Evolutionary conservation across 768 basidiomycete genomes (phyloP), one percentile per base, ranked within the genome.

Genomic region (Naganishia friedmannii): DNA sequence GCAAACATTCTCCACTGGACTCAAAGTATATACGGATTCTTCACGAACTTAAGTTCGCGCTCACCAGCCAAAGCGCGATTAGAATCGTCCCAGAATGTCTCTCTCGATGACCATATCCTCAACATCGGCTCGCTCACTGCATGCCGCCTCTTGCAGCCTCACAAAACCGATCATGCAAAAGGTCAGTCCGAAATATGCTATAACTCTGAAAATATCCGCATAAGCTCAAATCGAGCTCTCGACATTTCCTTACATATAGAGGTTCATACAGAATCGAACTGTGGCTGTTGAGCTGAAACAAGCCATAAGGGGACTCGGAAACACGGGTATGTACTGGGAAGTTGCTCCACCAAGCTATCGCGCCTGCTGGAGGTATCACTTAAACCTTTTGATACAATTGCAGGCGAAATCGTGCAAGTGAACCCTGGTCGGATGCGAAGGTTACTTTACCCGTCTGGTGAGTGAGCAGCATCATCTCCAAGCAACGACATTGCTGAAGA

Each of bases 361-460:
- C 42, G 42, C 42, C 42, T 42, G 42, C 21, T 63, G n/a, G 13
- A n/a, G 17, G 13, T 15, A 29, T 10, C 31, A 26, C 8, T 23
- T 63, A 26, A 63, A 23, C n/a, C 21, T 13, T 42, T 29, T 19
- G 54, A 19, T 15, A 12, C 15, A 26, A 5, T n/a, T 15, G 21
- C 45, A 69, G 68, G 60, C 37, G 69, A 65, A 31, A 51, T 65
- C 39, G 69, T 70, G 15, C 58, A 70, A 39, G 69, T 70, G 46
- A 70, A 70, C 37, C 69, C 69, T 3, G 69, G 69, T 26, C 57
- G 69, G 3, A 70, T 70, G 69, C 46, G 69, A 23, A 60, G 58
- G 21, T n/a, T 37, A 17, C 53, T 70, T 17, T 70, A 65, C 57
- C 69, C 69, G 13, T n/a, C 60, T 58, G 68, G 68, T 69, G 31